Percentiles rank a stretch among this genome's conserved stretches.
phyloP scores from a whole-genome alignment of 768 basidiomycete genomes.

The Guyanaporus albipodus region DNA sequence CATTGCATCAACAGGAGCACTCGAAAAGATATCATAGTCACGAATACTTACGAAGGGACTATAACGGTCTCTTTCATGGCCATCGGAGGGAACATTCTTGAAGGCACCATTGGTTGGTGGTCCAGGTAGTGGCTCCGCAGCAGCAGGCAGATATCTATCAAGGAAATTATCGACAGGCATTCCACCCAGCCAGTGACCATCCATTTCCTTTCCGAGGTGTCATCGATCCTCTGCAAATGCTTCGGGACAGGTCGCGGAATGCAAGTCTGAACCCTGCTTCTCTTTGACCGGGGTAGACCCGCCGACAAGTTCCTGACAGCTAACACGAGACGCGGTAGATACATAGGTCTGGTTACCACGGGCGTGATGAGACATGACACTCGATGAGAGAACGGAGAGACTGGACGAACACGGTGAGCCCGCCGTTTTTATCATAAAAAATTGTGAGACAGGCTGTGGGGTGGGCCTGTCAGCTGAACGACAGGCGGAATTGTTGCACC shows the following conservation, averaged over 20 bases:
- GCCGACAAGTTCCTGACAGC: too few relatives aligned
- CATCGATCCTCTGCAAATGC: not conserved
- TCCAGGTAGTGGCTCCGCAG: not conserved
- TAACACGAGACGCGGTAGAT: too few relatives aligned
- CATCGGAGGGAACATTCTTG: not conserved
- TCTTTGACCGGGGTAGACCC: not conserved
- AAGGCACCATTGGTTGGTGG: not conserved
- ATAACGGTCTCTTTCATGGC: not conserved
- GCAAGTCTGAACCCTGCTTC: not conserved
- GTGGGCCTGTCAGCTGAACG: too few relatives aligned
- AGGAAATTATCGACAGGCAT: not conserved
- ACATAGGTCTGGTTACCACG: too few relatives aligned
- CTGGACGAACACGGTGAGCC: too few relatives aligned
- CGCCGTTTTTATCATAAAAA: too few relatives aligned
- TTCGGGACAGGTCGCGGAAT: not conserved
- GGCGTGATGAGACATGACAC: too few relatives aligned
- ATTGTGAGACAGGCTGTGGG: too few relatives aligned
- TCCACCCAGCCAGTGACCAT: not conserved
- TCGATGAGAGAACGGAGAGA: too few relatives aligned
- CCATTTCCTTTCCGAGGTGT: not conserved
- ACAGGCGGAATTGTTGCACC: too few relatives aligned
- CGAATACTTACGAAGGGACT: not conserved
- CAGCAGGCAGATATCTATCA: not conserved
- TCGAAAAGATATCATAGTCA: not conserved
- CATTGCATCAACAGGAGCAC: not conserved